Base-by-base conservation (phyloP, 2,329 filamentous ascomycete species). In the Blastomyces gilchristii region DNA sequence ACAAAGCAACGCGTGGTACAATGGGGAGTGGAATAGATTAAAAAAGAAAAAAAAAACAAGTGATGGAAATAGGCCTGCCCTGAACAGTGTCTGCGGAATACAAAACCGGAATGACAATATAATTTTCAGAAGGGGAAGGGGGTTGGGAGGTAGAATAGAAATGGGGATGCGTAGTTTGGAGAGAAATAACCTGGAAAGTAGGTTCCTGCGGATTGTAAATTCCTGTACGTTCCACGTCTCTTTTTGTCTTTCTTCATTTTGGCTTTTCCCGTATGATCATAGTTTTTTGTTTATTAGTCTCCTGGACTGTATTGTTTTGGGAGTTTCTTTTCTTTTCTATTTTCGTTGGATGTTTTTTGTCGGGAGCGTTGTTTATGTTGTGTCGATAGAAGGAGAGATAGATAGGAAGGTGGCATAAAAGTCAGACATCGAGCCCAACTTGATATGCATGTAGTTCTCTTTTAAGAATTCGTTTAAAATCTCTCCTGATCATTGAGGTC, bases 51-150 rank as follows among this genome's bases (percentile, higher is more conserved):
- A 41, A 25, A 3, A 39, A 12, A 41, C 22, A n/a, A 41, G 22
- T n/a, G 18, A 56, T 2, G 52, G 22, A 37, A 56, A 39, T 56
- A 58, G 57, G 57, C 57, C 57, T 58, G 57, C 57, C 57, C 39
- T 58, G 57, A 58, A 58, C 41, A 58, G 22, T 45, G 57, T 58
- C 37, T 58, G 57, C 28, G 14, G 16, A 58, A 58, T 58, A 58
- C 41, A 45, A 58, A 58, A 47, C 39, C 57, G 41, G 39, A 47
- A 50, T 9, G 11, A 47, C 16, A 31, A 47, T 45, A 41, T 41
- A 41, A 54, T 25, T 58, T 43, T 5, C 16, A 58, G 37, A 25
- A 8, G 18, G 28, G 39, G 22, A 22, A 22, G 11, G 7, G 49
- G 34, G 25, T 4, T 2, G 28, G 28, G 2, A 8, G n/a, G 39